These are phyloP conservation scores for Closterium sp. DNA, from an alignment of 139 green algal genomes.

Conservation along the genomic window DNA sequence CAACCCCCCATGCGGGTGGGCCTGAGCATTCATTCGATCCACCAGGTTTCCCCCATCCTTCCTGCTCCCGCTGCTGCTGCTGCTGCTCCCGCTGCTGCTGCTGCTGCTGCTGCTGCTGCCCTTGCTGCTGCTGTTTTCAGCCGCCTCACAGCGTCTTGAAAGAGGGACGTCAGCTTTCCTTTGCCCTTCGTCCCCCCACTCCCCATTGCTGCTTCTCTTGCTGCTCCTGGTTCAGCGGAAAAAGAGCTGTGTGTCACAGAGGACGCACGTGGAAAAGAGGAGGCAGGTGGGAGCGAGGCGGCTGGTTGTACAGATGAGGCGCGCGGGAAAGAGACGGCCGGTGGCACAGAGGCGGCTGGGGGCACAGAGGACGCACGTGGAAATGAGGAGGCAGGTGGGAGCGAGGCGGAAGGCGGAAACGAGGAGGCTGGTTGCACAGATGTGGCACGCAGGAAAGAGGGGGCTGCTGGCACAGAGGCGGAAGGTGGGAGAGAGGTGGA, in stretches of 20 bases:
- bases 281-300: not conserved
- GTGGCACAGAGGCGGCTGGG: not conserved
- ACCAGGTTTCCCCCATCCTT: no score
- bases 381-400: not conserved
- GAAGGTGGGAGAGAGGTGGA: not conserved
- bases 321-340: not conserved
- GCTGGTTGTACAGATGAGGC: not conserved
- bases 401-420: not conserved
- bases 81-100: no score
- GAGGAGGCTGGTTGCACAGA: not conserved
- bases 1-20: no score
- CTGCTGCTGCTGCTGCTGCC: no score
- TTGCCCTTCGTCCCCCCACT: no score
- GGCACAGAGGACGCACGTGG: not conserved
- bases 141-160: no score
- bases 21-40: no score
- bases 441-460: not conserved
- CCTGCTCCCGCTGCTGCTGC: no score
- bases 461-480: not conserved
- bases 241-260: not conserved
- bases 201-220: no score
- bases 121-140: no score
- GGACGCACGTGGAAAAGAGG: not conserved
- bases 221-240: not conserved
- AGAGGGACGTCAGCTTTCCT: no score